Evolutionary conservation across 768 basidiomycete species (phyloP).

Genomic region (Agrocybe chaxingu): DNA sequence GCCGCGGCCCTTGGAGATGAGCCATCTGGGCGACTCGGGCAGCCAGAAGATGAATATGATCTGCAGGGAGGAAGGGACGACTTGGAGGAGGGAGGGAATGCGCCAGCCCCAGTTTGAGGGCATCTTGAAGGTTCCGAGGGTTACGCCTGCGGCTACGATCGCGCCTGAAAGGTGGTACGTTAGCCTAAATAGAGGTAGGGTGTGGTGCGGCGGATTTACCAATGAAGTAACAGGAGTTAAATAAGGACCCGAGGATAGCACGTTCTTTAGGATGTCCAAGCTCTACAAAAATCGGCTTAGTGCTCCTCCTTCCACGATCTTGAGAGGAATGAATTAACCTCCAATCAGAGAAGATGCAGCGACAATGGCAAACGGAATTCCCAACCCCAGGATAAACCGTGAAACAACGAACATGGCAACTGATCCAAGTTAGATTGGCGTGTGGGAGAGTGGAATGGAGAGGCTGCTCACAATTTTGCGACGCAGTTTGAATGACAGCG

Average conservation of each 20-base stretch:
- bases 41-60: slow-evolving; percentile 53
- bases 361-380: slow-evolving; percentile 59
- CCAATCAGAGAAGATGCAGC: slow-evolving; percentile 65
- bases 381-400: slow-evolving; percentile 54
- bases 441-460: background rate
- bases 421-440: slow-evolving; percentile 14
- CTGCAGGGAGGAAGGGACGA: slow-evolving; percentile 51
- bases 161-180: slow-evolving; percentile 33
- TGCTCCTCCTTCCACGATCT: background rate
- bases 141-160: slow-evolving; percentile 57
- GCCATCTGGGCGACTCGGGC: slow-evolving; percentile 66
- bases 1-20: slow-evolving; percentile 52
- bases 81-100: slow-evolving; percentile 63
- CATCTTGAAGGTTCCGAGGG: slow-evolving; percentile 64
- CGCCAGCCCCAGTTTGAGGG: slow-evolving; percentile 61
- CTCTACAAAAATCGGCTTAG: slow-evolving; percentile 29
- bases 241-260: slow-evolving; percentile 58
- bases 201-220: slow-evolving; percentile 24
- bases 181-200: background rate
- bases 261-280: slow-evolving; percentile 71
- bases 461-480: slow-evolving; percentile 43
- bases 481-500: slow-evolving; percentile 41
- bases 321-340: slow-evolving; percentile 24
- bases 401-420: slow-evolving; percentile 60
- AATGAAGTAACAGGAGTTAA: slow-evolving; percentile 63